Base-by-base conservation (phyloP, 257 asterid species). In the Ilex asprella region DNA sequence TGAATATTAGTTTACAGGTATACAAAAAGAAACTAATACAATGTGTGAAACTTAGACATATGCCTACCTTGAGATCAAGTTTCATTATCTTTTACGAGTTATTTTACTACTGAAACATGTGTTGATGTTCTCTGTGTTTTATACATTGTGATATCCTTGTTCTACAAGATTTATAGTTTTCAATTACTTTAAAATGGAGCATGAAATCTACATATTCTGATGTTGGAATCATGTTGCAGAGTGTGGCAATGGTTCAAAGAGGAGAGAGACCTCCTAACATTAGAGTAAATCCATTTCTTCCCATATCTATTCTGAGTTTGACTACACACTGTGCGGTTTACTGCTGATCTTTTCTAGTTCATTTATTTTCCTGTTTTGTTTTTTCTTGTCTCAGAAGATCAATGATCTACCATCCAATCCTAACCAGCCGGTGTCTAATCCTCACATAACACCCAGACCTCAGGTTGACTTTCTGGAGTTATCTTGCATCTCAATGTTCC, bases 401-500 rank as follows among this genome's bases (percentile, higher is more conserved):
- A 84, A 87, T 70, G 97, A 93, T 70, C 86, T 89, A 66, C 95
- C 99, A 41, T 96, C 97, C 31, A 89, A 92, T 80, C 97, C 97
- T 14, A 78, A 85, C 1, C 27, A 21, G 27, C 27, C 27, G 1
- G 27, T 21, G 27, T 21, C 27, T 21, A 21, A 21, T 21, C 71
- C 96, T 41, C 88, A 87, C 41, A 1, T 79, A 54, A 82, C 84
- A 12, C 91, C 95, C 32, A 81, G 70, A 82, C 88, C 88, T 56
- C 85, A 93, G 99, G 99, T 93, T 78, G 65, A 69, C 57, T 35
- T 35, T 35, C 27, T 35, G 41, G 41, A 8, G 41, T 35, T 35
- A 35, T 8, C 41, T 35, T 35, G 7, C 41, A 35, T 4, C 41
- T 35, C 8, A 8, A 35, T 35, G 5, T 35, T 35, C 41, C 8